Evolutionary conservation across 164 flowering plant genomes (phyloP).

Genomic region (Liquidambar formosana): DNA sequence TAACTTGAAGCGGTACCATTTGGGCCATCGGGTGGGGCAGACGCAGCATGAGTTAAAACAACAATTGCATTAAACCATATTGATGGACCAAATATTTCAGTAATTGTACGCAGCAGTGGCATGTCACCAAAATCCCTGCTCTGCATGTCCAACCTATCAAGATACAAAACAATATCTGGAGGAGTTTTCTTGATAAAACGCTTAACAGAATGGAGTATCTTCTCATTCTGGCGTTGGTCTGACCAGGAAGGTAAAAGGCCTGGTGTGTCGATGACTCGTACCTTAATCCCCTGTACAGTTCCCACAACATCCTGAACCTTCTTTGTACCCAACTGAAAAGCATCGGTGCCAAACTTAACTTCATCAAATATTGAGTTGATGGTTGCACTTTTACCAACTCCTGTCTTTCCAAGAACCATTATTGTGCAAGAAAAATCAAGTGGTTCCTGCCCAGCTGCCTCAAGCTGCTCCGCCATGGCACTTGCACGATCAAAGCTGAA

Average conservation of each 20-base stretch:
- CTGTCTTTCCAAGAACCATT: constrained; percentile 94
- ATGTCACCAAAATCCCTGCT: constrained; percentile 84
- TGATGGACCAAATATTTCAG: constrained; percentile 83
- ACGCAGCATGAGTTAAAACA: constrained; percentile 94
- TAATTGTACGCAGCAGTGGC: constrained; percentile 85
- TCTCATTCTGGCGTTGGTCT: constrained; percentile 84
- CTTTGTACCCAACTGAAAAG: constrained; percentile 79
- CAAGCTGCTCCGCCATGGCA: constrained; percentile 98
- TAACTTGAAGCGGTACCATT: constrained; percentile 88
- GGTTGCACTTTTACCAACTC: constrained; percentile 98
- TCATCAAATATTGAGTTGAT: constrained; percentile 97
- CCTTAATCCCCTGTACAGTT: constrained; percentile 90
- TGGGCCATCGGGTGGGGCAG: constrained; percentile 99
- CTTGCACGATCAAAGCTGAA: constrained; percentile 98
- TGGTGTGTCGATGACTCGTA: constrained; percentile 94
- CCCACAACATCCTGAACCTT: constrained; percentile 97
- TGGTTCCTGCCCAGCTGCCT: constrained; percentile 83
- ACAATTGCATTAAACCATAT: constrained; percentile 98
- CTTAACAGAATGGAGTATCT: constrained; percentile 78
- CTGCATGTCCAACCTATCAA: constrained; percentile 94
- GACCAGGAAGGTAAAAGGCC: constrained; percentile 86
- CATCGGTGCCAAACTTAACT: constrained; percentile 78
- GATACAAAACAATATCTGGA: constrained; percentile 94
- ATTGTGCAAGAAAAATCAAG: constrained; percentile 96
- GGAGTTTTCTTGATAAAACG: constrained; percentile 80